Conservation (phyloP, 179 eudicot genomes). For the Sideroxylon spinosum region DNA sequence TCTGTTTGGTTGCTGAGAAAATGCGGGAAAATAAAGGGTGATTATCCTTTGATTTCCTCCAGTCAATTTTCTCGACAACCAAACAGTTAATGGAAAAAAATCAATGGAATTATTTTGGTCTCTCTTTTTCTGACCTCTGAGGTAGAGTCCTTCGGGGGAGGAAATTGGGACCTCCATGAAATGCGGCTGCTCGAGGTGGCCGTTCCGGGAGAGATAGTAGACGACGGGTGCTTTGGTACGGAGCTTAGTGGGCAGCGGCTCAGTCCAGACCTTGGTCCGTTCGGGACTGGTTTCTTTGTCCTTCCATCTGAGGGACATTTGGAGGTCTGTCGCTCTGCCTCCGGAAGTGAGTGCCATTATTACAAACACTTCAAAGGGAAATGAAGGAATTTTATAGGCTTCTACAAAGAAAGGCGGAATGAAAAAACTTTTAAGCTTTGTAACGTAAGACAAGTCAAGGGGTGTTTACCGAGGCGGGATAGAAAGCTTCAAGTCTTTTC, state of each 20-base stretch:
- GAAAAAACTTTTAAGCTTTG: too few relatives aligned
- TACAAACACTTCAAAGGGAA: not conserved
- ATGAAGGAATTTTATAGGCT: not conserved
- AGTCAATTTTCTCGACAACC: not conserved
- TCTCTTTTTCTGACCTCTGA: conserved; percentile 37
- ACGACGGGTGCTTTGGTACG: conserved; percentile 47
- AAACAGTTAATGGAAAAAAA: not conserved
- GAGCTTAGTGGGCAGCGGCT: conserved; percentile 21
- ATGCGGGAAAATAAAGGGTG: not conserved
- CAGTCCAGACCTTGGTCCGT: conserved; percentile 38
- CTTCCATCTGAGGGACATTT: conserved; percentile 19
- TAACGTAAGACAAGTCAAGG: too few relatives aligned
- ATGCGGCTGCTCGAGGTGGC: conserved; percentile 95
- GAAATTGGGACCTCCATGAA: conserved; percentile 90
- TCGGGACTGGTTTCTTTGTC: conserved; percentile 43
- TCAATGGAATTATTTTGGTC: not conserved
- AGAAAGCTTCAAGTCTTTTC: not conserved
- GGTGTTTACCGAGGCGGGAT: conserved; percentile 5
- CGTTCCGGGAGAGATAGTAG: conserved; percentile 71
- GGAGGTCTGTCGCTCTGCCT: conserved; percentile 13
- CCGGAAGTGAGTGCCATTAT: conserved; percentile 16
- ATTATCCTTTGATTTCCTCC: too few relatives aligned
- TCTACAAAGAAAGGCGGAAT: not conserved
- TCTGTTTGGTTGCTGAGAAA: conserved; percentile 8
- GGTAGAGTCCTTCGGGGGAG: conserved; percentile 68